These are phyloP conservation scores for Trifolium pratense DNA, from an alignment of 306 rosid species.

Conservation along the genomic window DNA sequence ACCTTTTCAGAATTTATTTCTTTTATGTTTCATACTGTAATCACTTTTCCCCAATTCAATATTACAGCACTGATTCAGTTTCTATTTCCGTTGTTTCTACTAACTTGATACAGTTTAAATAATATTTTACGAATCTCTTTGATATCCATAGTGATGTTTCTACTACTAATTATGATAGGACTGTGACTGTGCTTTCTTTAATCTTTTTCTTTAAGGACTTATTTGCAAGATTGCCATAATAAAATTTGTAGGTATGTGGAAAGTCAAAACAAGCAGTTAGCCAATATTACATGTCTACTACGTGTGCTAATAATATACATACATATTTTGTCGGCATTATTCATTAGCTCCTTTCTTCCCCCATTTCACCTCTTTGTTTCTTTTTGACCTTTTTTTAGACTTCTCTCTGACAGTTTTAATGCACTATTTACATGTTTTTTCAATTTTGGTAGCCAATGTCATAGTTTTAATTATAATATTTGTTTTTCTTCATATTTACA, in stretches of 20 bases:
- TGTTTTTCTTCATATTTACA: conserved; percentile 41
- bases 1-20: neutral
- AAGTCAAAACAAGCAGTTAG: neutral
- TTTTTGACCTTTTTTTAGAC: conserved; percentile 23
- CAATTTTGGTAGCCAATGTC: conserved; percentile 14
- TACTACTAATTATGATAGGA: too few relatives aligned
- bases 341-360: neutral
- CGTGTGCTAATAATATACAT: conserved; percentile 17
- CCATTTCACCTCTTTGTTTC: neutral
- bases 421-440: conserved; percentile 14
- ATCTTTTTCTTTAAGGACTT: neutral
- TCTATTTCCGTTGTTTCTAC: neutral
- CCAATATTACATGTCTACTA: neutral
- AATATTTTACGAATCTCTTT: conserved; percentile 16
- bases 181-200: conserved; percentile 6
- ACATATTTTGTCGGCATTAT: neutral
- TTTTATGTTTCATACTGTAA: neutral
- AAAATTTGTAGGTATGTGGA: conserved; percentile 6
- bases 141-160: too few relatives aligned
- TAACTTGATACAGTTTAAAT: neutral
- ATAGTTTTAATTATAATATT: neutral
- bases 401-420: conserved; percentile 24
- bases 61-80: neutral
- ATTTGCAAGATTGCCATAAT: neutral
- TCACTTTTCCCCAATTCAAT: neutral